Base-by-base conservation (phyloP, 805 yeast species). In the Isabelozyma heimii region DNA sequence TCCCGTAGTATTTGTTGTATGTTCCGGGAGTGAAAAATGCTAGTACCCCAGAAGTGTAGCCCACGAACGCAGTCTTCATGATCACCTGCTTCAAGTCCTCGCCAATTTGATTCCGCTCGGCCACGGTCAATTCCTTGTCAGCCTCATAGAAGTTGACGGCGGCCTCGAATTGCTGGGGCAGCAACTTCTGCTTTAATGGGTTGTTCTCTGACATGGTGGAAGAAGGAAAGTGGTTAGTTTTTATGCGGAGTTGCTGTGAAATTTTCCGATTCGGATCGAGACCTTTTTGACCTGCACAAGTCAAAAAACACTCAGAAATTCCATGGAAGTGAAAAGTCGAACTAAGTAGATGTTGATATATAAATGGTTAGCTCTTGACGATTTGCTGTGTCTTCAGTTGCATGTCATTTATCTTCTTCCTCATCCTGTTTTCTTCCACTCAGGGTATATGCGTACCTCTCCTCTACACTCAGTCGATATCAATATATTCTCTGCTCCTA, bases 101-200 rank as follows among this genome's bases (percentile, higher is more conserved):
- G 2, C 72, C 60, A 37, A 73, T 51, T 14, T 58, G 58, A 3
- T 44, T 47, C 35, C 78, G 56, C 49, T 73, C 78, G 5, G 61
- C 53, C 1, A 51, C 47, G n/a, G 57, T 59, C 43, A 73, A 60
- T 28, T 57, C 49, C 33, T 62, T 68, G 54, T 73, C 78, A 4
- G 76, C 76, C 51, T 73, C 72, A 52, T 71, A 73, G 51, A 73
- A 73, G 16, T 59, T 50, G 38, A 72, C 66, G 47, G 67, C 61
- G n/a, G 73, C 71, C 28, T 70, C 56, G 54, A 72, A 65, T 50
- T 71, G 72, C n/a, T 59, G 53, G 2, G 70, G 69, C 8, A 65
- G 57, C 28, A 72, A 59, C 46, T 55, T 60, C 26, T 61, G 54
- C 30, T 56, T 47, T 35, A 67, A 53, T 4, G 73, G 73, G 42